Conservation (phyloP, 257 asterid species). For the Salvia hispanica region DNA sequence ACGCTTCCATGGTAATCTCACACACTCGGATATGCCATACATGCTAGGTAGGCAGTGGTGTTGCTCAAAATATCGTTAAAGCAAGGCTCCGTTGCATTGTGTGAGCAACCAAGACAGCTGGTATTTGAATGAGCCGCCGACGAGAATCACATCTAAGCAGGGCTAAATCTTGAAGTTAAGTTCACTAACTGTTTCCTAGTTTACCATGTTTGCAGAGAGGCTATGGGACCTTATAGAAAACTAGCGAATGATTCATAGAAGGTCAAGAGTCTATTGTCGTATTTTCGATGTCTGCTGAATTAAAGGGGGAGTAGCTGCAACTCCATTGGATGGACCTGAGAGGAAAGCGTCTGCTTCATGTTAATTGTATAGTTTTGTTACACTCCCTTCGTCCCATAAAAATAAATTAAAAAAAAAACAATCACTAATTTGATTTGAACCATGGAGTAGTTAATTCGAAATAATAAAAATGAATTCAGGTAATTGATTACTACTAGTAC, state of each 20-base stretch:
- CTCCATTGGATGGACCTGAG: constrained; percentile 70
- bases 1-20: background rate
- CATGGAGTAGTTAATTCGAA: too few species aligned
- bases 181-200: background rate
- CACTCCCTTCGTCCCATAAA: too few species aligned
- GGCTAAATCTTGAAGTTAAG: constrained; percentile 32
- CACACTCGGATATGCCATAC: constrained; percentile 19
- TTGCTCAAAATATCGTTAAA: constrained; percentile 67
- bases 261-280: constrained; percentile 52
- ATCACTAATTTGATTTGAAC: too few species aligned
- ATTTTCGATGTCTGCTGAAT: constrained; percentile 82
- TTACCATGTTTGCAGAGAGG: constrained; percentile 57
- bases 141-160: constrained; percentile 68
- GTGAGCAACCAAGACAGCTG: constrained; percentile 93
- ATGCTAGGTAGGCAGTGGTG: constrained; percentile 78
- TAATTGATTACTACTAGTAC: too few species aligned
- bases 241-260: constrained; percentile 60
- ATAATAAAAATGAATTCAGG: too few species aligned
- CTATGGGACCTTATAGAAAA: constrained; percentile 64
- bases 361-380: constrained; percentile 11
- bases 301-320: constrained; percentile 82
- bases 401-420: too few species aligned
- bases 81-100: constrained; percentile 86
- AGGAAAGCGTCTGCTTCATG: constrained; percentile 82
- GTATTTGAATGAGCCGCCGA: constrained; percentile 90